Evolutionary conservation across 352 stramenopile species (phyloP).

Genomic region (Thraustotheca clavata): DNA sequence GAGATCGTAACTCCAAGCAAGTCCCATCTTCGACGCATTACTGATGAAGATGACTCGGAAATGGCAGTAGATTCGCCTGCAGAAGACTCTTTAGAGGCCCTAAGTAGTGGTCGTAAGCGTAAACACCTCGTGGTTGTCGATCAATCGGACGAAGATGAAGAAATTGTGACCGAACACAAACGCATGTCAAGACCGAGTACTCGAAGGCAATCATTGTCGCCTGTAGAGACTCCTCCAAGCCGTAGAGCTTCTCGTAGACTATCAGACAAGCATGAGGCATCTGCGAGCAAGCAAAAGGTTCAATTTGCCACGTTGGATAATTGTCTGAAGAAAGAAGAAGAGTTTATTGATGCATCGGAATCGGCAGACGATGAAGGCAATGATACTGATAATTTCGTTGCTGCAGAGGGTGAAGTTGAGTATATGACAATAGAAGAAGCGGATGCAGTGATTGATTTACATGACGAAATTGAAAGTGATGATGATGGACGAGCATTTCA

Average conservation of each 20-base stretch:
- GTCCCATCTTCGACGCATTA: neutral
- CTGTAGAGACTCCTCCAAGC: neutral
- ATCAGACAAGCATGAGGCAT: neutral
- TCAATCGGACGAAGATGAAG: neutral
- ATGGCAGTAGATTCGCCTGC: neutral
- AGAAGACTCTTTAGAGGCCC: neutral
- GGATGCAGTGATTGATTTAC: constrained; percentile 48
- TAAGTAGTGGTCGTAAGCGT: neutral
- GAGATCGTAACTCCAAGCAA: constrained; percentile 18
- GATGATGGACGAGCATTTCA: constrained; percentile 26
- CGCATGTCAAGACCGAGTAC: neutral
- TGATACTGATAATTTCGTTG: constrained; percentile 30
- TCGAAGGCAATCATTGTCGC: neutral
- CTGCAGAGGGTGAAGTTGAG: constrained; percentile 67
- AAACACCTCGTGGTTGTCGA: constrained; percentile 10
- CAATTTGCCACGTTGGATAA: constrained; percentile 52
- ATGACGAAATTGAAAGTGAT: constrained; percentile 38
- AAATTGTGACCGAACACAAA: neutral
- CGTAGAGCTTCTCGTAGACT: constrained; percentile 3
- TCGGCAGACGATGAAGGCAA: neutral
- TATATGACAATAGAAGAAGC: constrained; percentile 84
- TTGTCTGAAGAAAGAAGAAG: constrained; percentile 33
- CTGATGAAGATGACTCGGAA: neutral
- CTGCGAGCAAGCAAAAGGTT: constrained; percentile 13
- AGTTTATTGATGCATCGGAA: neutral